These are phyloP conservation scores for Boletus bicolor DNA, from an alignment of 768 basidiomycete genomes.

Conservation along the genomic window DNA sequence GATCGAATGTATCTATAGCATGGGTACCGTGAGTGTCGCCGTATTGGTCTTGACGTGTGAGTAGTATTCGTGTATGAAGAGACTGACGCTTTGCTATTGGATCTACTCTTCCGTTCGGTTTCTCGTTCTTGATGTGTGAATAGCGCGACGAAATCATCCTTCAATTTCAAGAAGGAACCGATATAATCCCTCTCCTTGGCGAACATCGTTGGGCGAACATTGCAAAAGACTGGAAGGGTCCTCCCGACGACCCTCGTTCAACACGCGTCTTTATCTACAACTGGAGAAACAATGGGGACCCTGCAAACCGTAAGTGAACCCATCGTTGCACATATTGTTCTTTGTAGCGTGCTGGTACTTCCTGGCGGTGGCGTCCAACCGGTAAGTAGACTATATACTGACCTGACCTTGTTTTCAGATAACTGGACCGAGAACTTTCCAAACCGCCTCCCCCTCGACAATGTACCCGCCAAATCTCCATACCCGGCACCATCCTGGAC, in stretches of 20 bases:
- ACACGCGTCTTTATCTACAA: slow-evolving; percentile 30
- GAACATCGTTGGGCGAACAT: slow-evolving; percentile 25
- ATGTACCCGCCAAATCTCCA: slow-evolving; percentile 22
- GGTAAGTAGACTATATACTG: background rate
- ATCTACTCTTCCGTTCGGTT: background rate
- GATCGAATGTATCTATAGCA: slow-evolving; percentile 25
- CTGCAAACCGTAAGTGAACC: slow-evolving; percentile 26
- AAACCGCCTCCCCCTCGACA: background rate
- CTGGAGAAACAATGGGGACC: slow-evolving; percentile 31
- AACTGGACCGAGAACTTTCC: slow-evolving; percentile 29
- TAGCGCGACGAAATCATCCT: slow-evolving; percentile 31
- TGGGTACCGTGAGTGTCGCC: slow-evolving; percentile 30
- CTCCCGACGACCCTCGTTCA: slow-evolving; percentile 11
- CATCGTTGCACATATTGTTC: background rate
- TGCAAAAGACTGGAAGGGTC: background rate
- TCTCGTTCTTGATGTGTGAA: background rate
- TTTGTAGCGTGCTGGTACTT: background rate
- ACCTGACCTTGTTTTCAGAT: slow-evolving; percentile 13
- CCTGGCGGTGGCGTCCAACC: background rate
- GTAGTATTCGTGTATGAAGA: background rate
- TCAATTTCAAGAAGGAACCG: slow-evolving; percentile 23
- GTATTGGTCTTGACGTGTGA: background rate
- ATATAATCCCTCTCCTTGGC: slow-evolving; percentile 28
- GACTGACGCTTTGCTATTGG: background rate
- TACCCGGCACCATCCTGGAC: slow-evolving; percentile 29